Evolutionary conservation across 345 rosid genomes (phyloP).

Genomic region (Eucalyptus microcorys): DNA sequence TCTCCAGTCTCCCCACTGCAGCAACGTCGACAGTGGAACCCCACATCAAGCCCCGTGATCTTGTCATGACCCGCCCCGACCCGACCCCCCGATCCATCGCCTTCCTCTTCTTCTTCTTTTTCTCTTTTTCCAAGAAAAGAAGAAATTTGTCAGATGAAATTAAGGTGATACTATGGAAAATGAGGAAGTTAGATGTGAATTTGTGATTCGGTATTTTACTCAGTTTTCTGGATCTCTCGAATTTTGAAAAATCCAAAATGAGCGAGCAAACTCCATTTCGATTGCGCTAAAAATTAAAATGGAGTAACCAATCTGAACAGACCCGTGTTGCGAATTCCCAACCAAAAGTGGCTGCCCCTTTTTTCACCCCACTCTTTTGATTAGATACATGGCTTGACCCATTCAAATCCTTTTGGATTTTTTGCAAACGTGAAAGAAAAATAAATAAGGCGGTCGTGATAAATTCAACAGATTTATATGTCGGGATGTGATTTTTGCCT

Average conservation of each 20-base stretch:
- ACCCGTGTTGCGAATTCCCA: not conserved
- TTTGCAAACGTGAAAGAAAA: not conserved
- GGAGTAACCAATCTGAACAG: rapidly evolving
- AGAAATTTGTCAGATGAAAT: not conserved
- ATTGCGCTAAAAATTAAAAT: rapidly evolving
- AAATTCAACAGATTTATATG: not conserved
- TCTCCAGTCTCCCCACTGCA: too few species aligned
- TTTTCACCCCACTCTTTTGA: not conserved
- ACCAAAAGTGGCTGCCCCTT: not conserved
- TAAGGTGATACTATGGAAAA: not conserved
- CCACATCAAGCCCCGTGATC: not conserved
- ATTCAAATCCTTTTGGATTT: not conserved
- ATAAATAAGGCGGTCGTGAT: rapidly evolving
- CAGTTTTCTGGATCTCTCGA: rapidly evolving
- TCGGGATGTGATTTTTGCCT: not conserved
- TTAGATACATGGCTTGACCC: not conserved
- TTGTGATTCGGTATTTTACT: not conserved
- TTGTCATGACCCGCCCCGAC: not conserved
- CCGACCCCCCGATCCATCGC: not conserved
- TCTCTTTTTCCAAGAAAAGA: not conserved
- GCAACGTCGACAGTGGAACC: not conserved
- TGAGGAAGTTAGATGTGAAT: not conserved
- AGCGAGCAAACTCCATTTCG: rapidly evolving
- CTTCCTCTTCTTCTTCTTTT: not conserved
- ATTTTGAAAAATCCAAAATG: not conserved